phyloP scores from a whole-genome alignment of 768 basidiomycete species.

The Lactarius akahatsu region DNA sequence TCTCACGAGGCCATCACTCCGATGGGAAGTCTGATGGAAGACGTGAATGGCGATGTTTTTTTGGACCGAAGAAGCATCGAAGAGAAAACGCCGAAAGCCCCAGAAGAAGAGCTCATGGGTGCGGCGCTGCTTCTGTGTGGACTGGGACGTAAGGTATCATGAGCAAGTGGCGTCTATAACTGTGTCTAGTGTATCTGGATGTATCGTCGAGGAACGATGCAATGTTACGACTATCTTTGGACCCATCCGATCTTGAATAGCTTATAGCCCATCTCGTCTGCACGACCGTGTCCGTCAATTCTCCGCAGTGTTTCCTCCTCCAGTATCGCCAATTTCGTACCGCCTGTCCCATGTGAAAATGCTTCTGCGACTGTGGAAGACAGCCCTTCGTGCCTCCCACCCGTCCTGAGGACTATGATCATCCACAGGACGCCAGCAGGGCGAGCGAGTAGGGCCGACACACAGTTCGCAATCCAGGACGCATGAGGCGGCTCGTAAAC shows the following conservation, averaged over 20 bases:
- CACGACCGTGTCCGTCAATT: constrained; percentile 57
- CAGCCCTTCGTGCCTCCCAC: constrained; percentile 61
- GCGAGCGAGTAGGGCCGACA: constrained; percentile 47
- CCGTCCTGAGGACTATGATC: constrained; percentile 66
- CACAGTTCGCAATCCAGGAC: constrained; percentile 63
- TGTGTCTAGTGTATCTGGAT: constrained; percentile 25
- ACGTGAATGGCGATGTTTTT: not conserved
- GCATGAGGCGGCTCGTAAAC: constrained; percentile 74
- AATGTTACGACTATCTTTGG: constrained; percentile 12
- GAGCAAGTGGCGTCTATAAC: constrained; percentile 32
- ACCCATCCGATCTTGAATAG: constrained; percentile 76
- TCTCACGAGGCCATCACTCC: constrained; percentile 65
- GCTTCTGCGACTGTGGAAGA: constrained; percentile 53
- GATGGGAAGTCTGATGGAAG: constrained; percentile 34
- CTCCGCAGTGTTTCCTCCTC: constrained; percentile 48
- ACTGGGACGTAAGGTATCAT: constrained; percentile 36
- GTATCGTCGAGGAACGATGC: constrained; percentile 40
- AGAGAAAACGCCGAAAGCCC: not conserved
- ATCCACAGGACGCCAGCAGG: constrained; percentile 63
- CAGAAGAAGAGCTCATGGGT: constrained; percentile 22
- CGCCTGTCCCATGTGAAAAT: constrained; percentile 40
- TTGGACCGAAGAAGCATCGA: constrained; percentile 6
- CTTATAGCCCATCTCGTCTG: constrained; percentile 67
- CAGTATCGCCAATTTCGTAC: constrained; percentile 45
- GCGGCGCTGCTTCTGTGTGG: constrained; percentile 23